Conservation (phyloP, 495 filamentous ascomycete species). For the Saxophila tyrrhenica region DNA sequence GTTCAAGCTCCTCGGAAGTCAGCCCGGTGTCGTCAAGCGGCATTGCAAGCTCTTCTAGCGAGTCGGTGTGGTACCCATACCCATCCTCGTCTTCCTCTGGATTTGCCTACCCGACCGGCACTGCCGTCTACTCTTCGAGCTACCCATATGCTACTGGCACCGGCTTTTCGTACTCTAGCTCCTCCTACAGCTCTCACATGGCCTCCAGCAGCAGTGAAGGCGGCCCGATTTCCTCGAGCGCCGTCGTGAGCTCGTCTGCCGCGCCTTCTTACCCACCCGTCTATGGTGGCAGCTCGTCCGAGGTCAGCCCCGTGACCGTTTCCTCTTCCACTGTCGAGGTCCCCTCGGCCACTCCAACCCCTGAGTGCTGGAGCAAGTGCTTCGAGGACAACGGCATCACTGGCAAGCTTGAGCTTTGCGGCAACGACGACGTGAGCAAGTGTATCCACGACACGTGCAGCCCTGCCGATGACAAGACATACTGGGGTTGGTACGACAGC, state of each 20-base stretch:
- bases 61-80: not conserved
- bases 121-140: not conserved
- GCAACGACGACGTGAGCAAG: not conserved
- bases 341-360: not conserved
- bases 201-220: not conserved
- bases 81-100: not conserved
- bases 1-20: not conserved
- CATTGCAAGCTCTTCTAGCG: not conserved
- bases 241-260: not conserved
- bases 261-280: not conserved
- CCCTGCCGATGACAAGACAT: not conserved
- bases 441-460: not conserved
- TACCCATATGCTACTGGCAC: not conserved
- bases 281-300: not conserved
- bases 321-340: too few species aligned
- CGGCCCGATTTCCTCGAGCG: not conserved
- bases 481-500: not conserved
- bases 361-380: not conserved
- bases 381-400: not conserved
- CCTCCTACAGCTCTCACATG: not conserved
- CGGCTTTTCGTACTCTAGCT: not conserved
- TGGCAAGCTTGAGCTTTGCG: not conserved
- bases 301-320: not conserved
- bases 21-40: not conserved
- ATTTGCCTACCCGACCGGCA: not conserved